Conservation (phyloP, 176 grass and related monocot genomes). For the Alloteropsis semialata region DNA sequence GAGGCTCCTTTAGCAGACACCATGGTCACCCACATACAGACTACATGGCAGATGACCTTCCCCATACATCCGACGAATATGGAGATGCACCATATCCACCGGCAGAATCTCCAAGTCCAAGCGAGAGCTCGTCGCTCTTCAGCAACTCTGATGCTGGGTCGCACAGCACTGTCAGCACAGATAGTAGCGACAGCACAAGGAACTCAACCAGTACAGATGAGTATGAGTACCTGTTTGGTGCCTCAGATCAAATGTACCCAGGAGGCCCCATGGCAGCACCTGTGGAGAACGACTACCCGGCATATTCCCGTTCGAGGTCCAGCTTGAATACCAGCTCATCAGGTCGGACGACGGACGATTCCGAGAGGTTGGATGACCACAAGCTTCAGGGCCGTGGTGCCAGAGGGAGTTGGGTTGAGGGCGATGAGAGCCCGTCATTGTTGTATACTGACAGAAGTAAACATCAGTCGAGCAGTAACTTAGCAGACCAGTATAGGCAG, state of each 20-base stretch:
- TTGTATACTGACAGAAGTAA: conserved; percentile 57
- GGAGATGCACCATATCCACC: conserved; percentile 26
- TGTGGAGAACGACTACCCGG: not conserved
- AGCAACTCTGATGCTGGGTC: conserved; percentile 65
- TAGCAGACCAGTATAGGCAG: conserved; percentile 55
- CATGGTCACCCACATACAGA: conserved; percentile 16
- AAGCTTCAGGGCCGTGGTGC: not conserved
- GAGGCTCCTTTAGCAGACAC: conserved; percentile 24
- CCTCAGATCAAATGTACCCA: conserved; percentile 32
- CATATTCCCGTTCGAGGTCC: conserved; percentile 30
- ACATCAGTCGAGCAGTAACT: conserved; percentile 37
- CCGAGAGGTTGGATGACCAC: conserved; percentile 16
- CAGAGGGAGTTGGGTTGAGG: conserved; percentile 14
- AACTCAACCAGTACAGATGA: conserved; percentile 83
- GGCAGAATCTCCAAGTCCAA: conserved; percentile 62
- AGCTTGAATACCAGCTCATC: conserved; percentile 46
- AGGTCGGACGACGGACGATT: not conserved
- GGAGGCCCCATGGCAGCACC: conserved; percentile 17
- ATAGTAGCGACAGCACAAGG: conserved; percentile 66
- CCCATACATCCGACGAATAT: conserved; percentile 14
- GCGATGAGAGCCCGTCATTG: conserved; percentile 26
- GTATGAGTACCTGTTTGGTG: conserved; percentile 47
- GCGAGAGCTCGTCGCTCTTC: conserved; percentile 84
- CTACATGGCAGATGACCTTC: conserved; percentile 7
- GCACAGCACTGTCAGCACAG: conserved; percentile 53